Percentiles rank a stretch among this genome's conserved stretches.
Evolutionary conservation across 768 basidiomycete genomes (phyloP).

Genomic region (Cubamyces lactineus): DNA sequence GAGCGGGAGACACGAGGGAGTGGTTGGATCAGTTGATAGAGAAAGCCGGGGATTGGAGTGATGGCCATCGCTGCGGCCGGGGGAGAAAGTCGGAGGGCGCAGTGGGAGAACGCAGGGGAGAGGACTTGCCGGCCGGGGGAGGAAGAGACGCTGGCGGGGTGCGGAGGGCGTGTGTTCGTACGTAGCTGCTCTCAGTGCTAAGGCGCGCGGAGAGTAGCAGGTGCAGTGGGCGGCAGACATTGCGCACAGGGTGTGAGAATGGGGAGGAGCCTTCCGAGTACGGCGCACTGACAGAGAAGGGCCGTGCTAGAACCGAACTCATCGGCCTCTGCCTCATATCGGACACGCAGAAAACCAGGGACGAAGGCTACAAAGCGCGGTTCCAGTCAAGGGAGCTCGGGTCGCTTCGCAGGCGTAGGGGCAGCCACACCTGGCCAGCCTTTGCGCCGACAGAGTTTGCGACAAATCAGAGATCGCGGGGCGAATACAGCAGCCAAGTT

Average conservation of each 20-base stretch:
- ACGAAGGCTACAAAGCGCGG: neutral
- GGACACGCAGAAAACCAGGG: conserved; percentile 7
- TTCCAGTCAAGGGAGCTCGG: neutral
- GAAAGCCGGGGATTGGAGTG: conserved; percentile 9
- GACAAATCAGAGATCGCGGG: neutral
- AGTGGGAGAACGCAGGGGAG: neutral
- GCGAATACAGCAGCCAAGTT: neutral
- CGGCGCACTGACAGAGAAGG: conserved; percentile 18
- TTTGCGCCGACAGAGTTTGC: neutral
- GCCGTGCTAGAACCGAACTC: conserved; percentile 24
- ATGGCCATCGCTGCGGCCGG: conserved; percentile 7
- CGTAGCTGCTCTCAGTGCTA: too few species aligned
- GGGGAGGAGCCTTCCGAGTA: conserved; percentile 6
- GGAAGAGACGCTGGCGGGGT: neutral
- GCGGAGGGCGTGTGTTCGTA: conserved; percentile 6
- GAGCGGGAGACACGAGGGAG: neutral
- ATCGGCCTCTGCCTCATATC: conserved; percentile 7
- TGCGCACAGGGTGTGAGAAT: neutral
- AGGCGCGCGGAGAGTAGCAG: too few species aligned
- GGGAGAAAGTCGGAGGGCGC: neutral
- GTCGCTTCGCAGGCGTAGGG: neutral
- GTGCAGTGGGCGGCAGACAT: too few species aligned
- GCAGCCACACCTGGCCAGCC: too few species aligned
- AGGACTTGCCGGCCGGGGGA: neutral
- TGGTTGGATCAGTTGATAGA: conserved; percentile 17